Conservation (phyloP, 345 rosid genomes). For the Noccaea caerulescens region DNA sequence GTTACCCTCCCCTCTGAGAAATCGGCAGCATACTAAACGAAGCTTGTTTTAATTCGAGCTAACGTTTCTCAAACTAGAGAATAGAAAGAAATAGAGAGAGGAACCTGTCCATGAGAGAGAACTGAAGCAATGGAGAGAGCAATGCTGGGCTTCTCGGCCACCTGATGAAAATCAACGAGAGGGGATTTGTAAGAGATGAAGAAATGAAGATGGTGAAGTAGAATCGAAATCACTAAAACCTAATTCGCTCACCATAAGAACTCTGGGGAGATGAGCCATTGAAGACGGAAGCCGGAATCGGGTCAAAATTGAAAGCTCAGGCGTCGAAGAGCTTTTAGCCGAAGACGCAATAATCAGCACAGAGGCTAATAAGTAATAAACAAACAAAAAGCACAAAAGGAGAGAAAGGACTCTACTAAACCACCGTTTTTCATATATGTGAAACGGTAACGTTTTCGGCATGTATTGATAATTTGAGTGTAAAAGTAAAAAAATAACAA, state of each 20-base stretch:
- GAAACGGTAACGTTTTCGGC: too few relatives aligned
- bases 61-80: neutral
- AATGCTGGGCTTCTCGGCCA: constrained; percentile 98
- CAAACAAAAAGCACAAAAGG: neutral
- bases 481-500: too few relatives aligned
- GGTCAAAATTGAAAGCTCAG: constrained; percentile 28
- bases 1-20: too few relatives aligned
- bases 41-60: too few relatives aligned
- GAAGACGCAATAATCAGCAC: neutral
- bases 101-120: constrained; percentile 74
- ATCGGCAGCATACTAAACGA: too few relatives aligned
- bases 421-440: too few relatives aligned
- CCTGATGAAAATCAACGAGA: constrained; percentile 48
- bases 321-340: constrained; percentile 14
- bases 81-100: constrained; percentile 6
- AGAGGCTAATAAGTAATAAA: neutral
- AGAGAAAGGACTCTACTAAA: neutral
- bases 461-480: too few relatives aligned
- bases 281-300: constrained; percentile 26
- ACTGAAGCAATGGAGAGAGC: constrained; percentile 86
- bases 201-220: neutral
- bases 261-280: constrained; percentile 50
- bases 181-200: neutral
- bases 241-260: constrained; percentile 48
- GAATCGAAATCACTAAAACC: neutral